A percentile compares a stretch with the other conserved stretches of the same genome.
Conservation (phyloP, 208 protist genomes). For the Vickermania spadyakhi region DNA sequence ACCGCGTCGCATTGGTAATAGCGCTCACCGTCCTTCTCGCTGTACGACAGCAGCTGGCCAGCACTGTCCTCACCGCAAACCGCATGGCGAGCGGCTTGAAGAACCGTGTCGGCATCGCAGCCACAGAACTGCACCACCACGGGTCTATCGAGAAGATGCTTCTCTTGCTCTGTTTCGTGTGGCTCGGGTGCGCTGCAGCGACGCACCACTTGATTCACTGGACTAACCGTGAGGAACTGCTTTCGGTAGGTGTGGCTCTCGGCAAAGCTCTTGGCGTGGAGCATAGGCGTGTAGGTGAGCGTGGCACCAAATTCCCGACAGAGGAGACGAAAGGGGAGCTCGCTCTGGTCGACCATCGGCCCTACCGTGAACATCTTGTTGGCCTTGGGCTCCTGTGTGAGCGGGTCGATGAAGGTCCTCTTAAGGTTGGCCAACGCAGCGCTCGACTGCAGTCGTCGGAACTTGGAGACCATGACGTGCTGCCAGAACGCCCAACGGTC, state of each 20-base stretch:
- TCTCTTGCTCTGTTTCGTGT: neutral
- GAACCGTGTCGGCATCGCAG: slow-evolving; percentile 47
- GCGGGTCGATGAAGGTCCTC: neutral
- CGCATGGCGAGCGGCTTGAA: slow-evolving; percentile 47
- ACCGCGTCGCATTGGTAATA: slow-evolving; percentile 74
- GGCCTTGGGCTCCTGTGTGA: neutral
- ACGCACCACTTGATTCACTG: slow-evolving; percentile 12
- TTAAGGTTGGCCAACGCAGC: slow-evolving; percentile 12
- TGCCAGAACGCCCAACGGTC: slow-evolving; percentile 50
- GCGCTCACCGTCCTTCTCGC: neutral
- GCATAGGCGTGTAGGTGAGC: slow-evolving; percentile 87
- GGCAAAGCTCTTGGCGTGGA: slow-evolving; percentile 60
- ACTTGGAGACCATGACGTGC: slow-evolving; percentile 45
- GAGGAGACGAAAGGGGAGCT: slow-evolving; percentile 86
- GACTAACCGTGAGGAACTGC: slow-evolving; percentile 42
- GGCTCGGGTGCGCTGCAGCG: neutral
- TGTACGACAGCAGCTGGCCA: too few relatives aligned
- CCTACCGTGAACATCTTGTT: slow-evolving; percentile 59
- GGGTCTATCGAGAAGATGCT: slow-evolving; percentile 45
- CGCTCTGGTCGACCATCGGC: slow-evolving; percentile 91
- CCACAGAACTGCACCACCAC: slow-evolving; percentile 87
- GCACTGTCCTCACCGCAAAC: slow-evolving; percentile 29
- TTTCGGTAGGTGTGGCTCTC: slow-evolving; percentile 41
- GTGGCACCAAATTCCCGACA: slow-evolving; percentile 73
- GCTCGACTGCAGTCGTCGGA: slow-evolving; percentile 16